Evolutionary conservation across 345 rosid species (phyloP).

Genomic region (Leavenworthia alabamica): DNA sequence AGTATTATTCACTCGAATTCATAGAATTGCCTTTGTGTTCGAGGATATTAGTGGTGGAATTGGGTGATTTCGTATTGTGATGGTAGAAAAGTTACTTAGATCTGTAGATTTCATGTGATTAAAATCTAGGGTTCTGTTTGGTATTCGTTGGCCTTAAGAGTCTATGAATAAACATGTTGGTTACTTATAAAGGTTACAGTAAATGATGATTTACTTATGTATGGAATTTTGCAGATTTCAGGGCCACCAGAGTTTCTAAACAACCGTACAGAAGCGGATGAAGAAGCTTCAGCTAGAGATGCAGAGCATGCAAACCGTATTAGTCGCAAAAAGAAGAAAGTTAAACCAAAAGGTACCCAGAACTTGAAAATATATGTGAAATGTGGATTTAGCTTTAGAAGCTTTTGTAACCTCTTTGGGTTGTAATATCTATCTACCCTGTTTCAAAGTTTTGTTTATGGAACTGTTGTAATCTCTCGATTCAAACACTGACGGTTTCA

Average conservation of each 20-base stretch:
- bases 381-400: not conserved
- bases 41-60: not conserved
- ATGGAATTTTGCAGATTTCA: slow-evolving; percentile 50
- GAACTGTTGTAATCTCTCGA: not conserved
- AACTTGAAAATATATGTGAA: not conserved
- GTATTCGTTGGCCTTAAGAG: not conserved
- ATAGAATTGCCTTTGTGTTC: not conserved
- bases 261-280: slow-evolving; percentile 57
- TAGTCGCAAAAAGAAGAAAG: slow-evolving; percentile 55
- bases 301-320: slow-evolving; percentile 43
- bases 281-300: slow-evolving; percentile 38
- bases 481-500: slow-evolving; percentile 2
- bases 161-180: not conserved
- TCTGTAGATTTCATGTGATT: not conserved
- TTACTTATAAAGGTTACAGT: not conserved
- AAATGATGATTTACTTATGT: not conserved
- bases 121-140: not conserved
- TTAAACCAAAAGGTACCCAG: slow-evolving; percentile 52
- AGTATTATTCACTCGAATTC: not conserved
- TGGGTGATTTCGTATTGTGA: not conserved
- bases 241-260: slow-evolving; percentile 87
- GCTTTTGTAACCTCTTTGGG: no score
- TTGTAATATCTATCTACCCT: not conserved
- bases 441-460: not conserved
- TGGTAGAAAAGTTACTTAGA: not conserved